Base-by-base conservation (phyloP, 192 early-diverging fungal genomes). In the Rhizoclosmatium globosum region DNA sequence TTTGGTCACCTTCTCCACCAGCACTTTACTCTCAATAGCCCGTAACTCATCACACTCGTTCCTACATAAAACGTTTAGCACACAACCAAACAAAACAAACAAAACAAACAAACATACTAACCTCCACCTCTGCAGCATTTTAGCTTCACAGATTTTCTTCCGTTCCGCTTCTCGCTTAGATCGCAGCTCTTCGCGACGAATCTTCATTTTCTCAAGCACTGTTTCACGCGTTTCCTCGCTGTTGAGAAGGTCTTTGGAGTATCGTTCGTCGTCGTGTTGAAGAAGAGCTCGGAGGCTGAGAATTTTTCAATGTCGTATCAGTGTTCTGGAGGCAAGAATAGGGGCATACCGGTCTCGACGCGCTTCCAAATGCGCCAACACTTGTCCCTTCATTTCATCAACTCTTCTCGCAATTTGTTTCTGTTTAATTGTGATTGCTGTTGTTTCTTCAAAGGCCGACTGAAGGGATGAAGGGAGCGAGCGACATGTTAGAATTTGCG, bases 1-100 rank as follows among this genome's bases (percentile, higher is more conserved):
- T 45, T 65, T 60, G 4, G 85, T 73, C 1, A 89, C 85, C 42
- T 83, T 61, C 43, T 81, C 78, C 50, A 73, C 74, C 19, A 88
- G 70, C 39, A 83, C 72, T 59, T 84, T 79, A 23, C 77, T 81
- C 68, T 88, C 88, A n/a, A 86, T 74, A 13, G 74, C 45, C 15
- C 87, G 79, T 17, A 89, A 77, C 74, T 89, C 88, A 67, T 87
- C 85, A 70, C 86, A 85, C 61, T 88, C 84, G 61, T 84, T 84
- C 59, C 84, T 86, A 61, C n/a, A 19, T 65, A 46, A 47, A 73
- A 13, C 3, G 38, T 69, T 56, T 3, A 17, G 19, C 50, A 65
- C n/a, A 79, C 23, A 31, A 23, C 17, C 50, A 2, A n/a, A 47
- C 3, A 50, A 38, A 61, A 60, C 2, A 3, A 41, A 21, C 4